A percentile compares a stretch with the other conserved stretches of the same genome.
phyloP scores from a whole-genome alignment of 1,139 yeast species.

The Trichomonascaceae sp. region DNA sequence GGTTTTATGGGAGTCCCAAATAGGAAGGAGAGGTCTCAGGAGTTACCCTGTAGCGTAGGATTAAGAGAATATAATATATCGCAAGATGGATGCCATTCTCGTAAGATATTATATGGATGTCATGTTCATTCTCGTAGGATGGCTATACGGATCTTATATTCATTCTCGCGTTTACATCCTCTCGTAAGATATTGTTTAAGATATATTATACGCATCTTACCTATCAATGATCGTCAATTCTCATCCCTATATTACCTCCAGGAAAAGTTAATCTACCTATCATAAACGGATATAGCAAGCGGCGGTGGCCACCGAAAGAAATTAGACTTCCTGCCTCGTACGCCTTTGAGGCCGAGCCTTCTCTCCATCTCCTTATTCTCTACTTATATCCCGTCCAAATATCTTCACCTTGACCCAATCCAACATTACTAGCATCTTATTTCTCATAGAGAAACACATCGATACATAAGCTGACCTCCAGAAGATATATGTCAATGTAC shows the following conservation, averaged over 20 bases:
- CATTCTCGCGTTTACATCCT: too few relatives aligned
- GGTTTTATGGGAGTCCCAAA: background rate
- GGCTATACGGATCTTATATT: too few relatives aligned
- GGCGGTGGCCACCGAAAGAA: too few relatives aligned
- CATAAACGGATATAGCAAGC: background rate
- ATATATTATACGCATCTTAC: too few relatives aligned
- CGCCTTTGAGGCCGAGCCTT: too few relatives aligned
- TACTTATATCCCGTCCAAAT: slow-evolving; percentile 74
- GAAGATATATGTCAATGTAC: slow-evolving; percentile 79
- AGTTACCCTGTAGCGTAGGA: background rate
- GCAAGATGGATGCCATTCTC: too few relatives aligned
- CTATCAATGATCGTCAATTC: too few relatives aligned
- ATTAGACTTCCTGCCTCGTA: too few relatives aligned
- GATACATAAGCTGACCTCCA: slow-evolving; percentile 93
- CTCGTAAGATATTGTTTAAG: too few relatives aligned
- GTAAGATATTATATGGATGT: too few relatives aligned
- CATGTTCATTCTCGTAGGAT: too few relatives aligned
- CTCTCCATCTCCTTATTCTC: slow-evolving; percentile 29
- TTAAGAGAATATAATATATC: too few relatives aligned
- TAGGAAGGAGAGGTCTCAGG: background rate
- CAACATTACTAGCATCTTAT: slow-evolving; percentile 73
- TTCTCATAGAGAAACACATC: slow-evolving; percentile 86
- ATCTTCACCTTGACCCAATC: slow-evolving; percentile 86
- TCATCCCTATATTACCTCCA: background rate
- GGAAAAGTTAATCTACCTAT: background rate